Conservation (phyloP, 257 asterid genomes). For the Gentiana straminea region DNA sequence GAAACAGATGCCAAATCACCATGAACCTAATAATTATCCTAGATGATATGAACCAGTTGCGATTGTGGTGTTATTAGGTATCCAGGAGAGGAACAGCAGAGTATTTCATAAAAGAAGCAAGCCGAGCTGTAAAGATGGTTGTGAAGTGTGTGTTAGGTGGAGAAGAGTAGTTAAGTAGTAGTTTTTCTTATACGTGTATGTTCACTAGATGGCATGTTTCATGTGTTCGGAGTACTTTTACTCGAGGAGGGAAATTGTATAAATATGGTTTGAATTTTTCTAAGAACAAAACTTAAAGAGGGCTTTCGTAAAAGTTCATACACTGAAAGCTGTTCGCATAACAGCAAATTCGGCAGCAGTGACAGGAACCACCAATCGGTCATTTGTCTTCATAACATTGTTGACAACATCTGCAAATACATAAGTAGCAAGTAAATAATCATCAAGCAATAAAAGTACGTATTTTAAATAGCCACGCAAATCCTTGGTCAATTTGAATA, state of each 20-base stretch:
- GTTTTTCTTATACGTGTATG: no score
- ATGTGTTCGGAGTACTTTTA: no score
- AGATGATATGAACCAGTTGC: no score
- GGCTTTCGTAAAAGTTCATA: slow-evolving; percentile 17
- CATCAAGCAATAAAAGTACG: background rate
- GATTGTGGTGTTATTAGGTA: no score
- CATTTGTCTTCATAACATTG: slow-evolving; percentile 55
- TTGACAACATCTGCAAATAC: slow-evolving; percentile 63
- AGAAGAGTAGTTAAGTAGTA: no score
- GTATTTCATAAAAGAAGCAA: no score
- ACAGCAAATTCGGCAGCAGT: slow-evolving; percentile 90
- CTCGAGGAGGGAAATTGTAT: no score
- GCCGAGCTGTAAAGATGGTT: no score
- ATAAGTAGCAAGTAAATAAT: slow-evolving; percentile 3
- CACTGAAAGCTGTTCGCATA: slow-evolving; percentile 75
- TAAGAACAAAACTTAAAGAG: background rate
- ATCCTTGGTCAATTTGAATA: background rate
- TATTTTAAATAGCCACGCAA: no score
- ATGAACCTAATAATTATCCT: background rate
- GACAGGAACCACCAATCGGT: slow-evolving; percentile 74
- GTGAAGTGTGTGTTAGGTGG: no score
- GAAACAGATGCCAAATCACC: background rate
- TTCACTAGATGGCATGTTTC: no score
- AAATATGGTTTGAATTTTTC: background rate
- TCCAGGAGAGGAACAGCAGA: no score